Percentiles rank a stretch among this genome's conserved stretches.
These are phyloP conservation scores for Fusarium dimerum DNA, from an alignment of 2,329 filamentous ascomycete species.

Conservation along the genomic window DNA sequence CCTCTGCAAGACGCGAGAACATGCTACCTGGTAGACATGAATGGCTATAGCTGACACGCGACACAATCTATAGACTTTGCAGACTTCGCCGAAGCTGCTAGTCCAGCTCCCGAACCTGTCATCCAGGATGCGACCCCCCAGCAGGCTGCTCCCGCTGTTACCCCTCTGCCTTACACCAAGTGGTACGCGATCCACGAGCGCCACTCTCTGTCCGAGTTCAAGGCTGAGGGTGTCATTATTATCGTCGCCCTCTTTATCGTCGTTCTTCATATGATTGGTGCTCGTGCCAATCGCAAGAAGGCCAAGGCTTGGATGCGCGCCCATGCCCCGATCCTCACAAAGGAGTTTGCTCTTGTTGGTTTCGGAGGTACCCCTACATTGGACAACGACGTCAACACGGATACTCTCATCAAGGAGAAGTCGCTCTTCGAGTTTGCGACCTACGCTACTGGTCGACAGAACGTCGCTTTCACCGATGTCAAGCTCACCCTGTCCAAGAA, in stretches of 20 bases:
- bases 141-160: constrained; percentile 48
- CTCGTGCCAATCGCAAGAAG: constrained; percentile 75
- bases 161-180: constrained; percentile 73
- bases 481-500: constrained; percentile 80
- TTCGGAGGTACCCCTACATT: constrained; percentile 62
- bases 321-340: constrained; percentile 69
- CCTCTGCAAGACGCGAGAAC: constrained; percentile 1
- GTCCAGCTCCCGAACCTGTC: constrained; percentile 57
- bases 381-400: constrained; percentile 42
- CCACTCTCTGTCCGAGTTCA: constrained; percentile 80
- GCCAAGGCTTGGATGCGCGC: constrained; percentile 79
- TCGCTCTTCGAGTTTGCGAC: constrained; percentile 81
- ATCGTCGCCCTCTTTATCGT: constrained; percentile 74
- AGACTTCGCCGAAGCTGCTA: constrained; percentile 82
- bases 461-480: constrained; percentile 87
- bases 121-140: constrained; percentile 49
- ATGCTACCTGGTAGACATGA: background rate
- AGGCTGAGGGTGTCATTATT: constrained; percentile 80
- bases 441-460: constrained; percentile 90
- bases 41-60: constrained; percentile 29
- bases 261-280: constrained; percentile 78
- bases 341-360: constrained; percentile 86
- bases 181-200: constrained; percentile 99
- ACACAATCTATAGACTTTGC: constrained; percentile 70
- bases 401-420: constrained; percentile 74